Evolutionary conservation across 2,329 filamentous ascomycete genomes (phyloP), one percentile per base, ranked within the genome.

Genomic region (Rhynchosporium graminicola): DNA sequence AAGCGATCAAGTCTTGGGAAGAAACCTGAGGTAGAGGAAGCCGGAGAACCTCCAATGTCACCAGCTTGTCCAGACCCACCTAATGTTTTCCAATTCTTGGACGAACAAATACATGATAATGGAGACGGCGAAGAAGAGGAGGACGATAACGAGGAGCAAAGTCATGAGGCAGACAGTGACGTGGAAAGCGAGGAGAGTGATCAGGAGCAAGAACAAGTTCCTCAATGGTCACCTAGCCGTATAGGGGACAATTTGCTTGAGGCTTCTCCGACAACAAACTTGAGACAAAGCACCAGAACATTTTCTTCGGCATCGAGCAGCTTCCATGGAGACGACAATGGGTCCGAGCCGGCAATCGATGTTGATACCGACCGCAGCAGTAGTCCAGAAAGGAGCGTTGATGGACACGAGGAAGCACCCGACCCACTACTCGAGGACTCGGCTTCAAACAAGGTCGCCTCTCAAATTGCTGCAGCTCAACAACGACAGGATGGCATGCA

Each of bases 181-280:
- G 4, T 79, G 73, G 69, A 88, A 89, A 0, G 83, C 80, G 8
- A 88, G 69, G 1, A 87, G 77, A 0, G 87, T 86, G 0, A 85
- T 74, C 5, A 88, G 73, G 1, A 88, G 33, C 6, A 36, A 20
- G 60, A 63, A 20, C 46, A 48, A 20, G 20, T 29, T 3, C 31
- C 65, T 13, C 62, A 61, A 51, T 71, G 70, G 68, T 31, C 59
- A 8, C 56, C 59, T 20, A 59, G 62, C 10, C 59, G 61, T 28
- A 59, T 65, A 0, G 60, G 65, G 20, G 33, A 48, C 7, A 33
- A 51, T 20, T 60, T 51, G 12, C 29, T 64, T 7, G 61, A 62
- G 36, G 54, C 64, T 26, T 28, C 45, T 33, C 15, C 63, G 59
- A 20, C 48, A 61, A 20, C 51, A 61, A 75, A 74, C 31, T 66